A percentile compares a stretch with the other conserved stretches of the same genome.
These are phyloP conservation scores for Trypanosoma mega DNA, from an alignment of 208 protist genomes.

Conservation along the genomic window DNA sequence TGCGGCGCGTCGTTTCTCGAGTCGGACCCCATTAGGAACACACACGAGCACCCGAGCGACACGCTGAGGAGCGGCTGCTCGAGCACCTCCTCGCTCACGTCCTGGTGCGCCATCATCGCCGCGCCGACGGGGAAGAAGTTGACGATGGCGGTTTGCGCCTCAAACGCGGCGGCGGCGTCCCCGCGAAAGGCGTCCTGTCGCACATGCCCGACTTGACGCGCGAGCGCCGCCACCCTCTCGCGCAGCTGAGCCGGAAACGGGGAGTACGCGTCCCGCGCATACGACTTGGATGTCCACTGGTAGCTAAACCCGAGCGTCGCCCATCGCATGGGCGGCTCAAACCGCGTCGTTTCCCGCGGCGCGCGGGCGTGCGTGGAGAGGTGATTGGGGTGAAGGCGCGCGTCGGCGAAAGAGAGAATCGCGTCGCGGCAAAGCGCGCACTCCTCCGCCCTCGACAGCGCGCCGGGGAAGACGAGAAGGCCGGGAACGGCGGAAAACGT, in stretches of 20 bases:
- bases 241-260: conserved; percentile 51
- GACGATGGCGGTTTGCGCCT: conserved; percentile 86
- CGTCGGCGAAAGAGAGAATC: conserved; percentile 63
- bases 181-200: conserved; percentile 32
- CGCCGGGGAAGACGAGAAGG: conserved; percentile 57
- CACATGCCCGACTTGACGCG: conserved; percentile 37
- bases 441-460: conserved; percentile 54
- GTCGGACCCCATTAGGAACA: conserved; percentile 84
- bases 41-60: conserved; percentile 74
- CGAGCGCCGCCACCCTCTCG: conserved; percentile 42
- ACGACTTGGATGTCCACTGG: conserved; percentile 83
- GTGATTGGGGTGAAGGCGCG: conserved; percentile 68
- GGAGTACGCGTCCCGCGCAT: conserved; percentile 51
- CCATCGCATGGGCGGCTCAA: conserved; percentile 87
- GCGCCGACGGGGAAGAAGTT: conserved; percentile 88
- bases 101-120: conserved; percentile 91
- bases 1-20: conserved; percentile 67
- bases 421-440: conserved; percentile 49
- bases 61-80: conserved; percentile 76
- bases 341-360: conserved; percentile 52
- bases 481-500: conserved; percentile 74
- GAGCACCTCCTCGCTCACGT: conserved; percentile 79
- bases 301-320: conserved; percentile 88
- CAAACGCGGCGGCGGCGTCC: conserved; percentile 35
- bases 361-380: conserved; percentile 75